Percentiles rank a stretch among this genome's conserved stretches.
These are phyloP conservation scores for Fagopyrum esculentum DNA, from an alignment of 148 eudicot species.

Conservation along the genomic window DNA sequence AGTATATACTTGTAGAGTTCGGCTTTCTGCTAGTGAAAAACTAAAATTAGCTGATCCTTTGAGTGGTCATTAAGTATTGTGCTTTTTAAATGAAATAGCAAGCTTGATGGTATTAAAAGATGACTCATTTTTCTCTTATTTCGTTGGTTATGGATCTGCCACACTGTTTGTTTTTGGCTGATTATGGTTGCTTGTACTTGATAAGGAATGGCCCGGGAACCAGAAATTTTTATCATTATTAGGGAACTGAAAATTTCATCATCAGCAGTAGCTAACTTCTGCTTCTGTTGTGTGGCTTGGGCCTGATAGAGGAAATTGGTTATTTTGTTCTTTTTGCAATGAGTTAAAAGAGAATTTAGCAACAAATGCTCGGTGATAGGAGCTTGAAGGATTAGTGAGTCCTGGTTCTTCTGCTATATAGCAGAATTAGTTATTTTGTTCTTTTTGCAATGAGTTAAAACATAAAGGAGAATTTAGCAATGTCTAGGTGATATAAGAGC, in stretches of 20 bases:
- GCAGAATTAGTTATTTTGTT: background rate
- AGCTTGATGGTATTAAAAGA: background rate
- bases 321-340: background rate
- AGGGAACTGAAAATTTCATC: background rate
- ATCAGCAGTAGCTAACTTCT: background rate
- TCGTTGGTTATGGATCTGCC: background rate
- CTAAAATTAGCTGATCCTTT: background rate
- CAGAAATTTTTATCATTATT: no score
- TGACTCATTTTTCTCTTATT: background rate
- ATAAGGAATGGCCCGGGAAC: no score
- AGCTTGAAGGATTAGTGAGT: no score
- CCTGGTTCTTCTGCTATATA: background rate
- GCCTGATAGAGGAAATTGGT: background rate
- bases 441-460: background rate
- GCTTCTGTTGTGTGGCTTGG: background rate
- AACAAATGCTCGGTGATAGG: no score
- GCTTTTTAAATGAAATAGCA: background rate
- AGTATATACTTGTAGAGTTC: background rate
- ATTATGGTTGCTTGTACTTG: background rate
- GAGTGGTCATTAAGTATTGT: background rate
- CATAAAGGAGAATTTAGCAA: background rate
- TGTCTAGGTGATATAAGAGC: background rate
- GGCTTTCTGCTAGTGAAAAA: background rate
- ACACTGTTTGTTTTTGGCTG: background rate
- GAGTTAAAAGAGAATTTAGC: background rate